Evolutionary conservation across 495 filamentous ascomycete genomes (phyloP).

Genomic region (Daldinia loculata): DNA sequence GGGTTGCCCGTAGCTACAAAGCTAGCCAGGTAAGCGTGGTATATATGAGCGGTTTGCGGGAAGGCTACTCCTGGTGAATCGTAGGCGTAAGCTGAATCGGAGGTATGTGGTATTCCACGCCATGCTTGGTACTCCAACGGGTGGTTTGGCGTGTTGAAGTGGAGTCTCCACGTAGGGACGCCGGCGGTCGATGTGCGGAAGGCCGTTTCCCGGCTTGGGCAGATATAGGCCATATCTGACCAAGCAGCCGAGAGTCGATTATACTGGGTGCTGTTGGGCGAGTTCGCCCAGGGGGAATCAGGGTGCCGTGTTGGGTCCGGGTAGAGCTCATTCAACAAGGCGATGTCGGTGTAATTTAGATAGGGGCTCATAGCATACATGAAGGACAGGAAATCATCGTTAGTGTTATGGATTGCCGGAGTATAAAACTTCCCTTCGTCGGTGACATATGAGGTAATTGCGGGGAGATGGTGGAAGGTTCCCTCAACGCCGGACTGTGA

Average conservation of each 20-base stretch:
- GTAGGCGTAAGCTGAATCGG: constrained; percentile 1
- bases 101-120: constrained; percentile 2
- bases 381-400: constrained; percentile 3
- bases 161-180: background rate
- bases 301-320: constrained; percentile 1
- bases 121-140: constrained; percentile 3
- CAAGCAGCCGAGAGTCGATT: constrained; percentile 8
- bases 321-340: constrained; percentile 8
- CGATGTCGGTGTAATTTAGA: constrained; percentile 7
- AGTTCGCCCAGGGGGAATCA: constrained; percentile 7
- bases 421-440: constrained; percentile 7
- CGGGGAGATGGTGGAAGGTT: constrained; percentile 6
- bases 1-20: constrained; percentile 6
- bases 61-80: background rate
- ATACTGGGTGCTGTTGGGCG: constrained; percentile 3
- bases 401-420: background rate
- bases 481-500: background rate
- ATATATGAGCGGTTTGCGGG: constrained; percentile 1
- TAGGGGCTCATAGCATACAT: background rate
- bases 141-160: constrained; percentile 9
- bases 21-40: constrained; percentile 3
- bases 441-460: background rate
- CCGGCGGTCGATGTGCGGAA: background rate
- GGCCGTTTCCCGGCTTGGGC: background rate
- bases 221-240: constrained; percentile 10